These are phyloP conservation scores for Cryptococcus hybrid DNA, from an alignment of 1,284 basidiomycete species.

Conservation along the genomic window DNA sequence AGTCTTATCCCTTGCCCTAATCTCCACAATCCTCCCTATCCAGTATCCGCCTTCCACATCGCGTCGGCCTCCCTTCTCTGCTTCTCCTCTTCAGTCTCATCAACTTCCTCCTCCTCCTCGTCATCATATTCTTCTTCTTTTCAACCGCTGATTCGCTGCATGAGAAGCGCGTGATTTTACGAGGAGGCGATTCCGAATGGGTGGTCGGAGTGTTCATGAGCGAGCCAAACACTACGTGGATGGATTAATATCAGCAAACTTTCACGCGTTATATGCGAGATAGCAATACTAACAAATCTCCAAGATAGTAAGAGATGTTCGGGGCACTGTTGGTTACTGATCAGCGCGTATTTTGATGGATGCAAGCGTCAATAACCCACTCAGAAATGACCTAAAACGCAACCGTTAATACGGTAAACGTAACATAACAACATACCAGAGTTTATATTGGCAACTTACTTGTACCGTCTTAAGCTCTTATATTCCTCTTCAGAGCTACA, in stretches of 20 bases:
- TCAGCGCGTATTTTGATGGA: too few relatives aligned
- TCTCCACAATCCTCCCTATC: slow-evolving; percentile 21
- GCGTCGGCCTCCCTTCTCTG: slow-evolving; percentile 3
- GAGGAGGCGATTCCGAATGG: background rate
- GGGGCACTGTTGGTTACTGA: background rate
- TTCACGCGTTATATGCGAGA: background rate
- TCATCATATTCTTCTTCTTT: background rate
- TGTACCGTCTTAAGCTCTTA: too few relatives aligned
- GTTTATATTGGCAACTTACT: too few relatives aligned
- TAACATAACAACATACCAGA: too few relatives aligned
- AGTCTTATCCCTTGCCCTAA: slow-evolving; percentile 16
- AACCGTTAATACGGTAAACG: too few relatives aligned
- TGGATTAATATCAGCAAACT: background rate
- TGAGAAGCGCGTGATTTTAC: background rate
- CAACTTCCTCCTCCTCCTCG: background rate
- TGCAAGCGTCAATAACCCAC: too few relatives aligned
- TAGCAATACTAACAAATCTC: background rate
- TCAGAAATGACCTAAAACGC: too few relatives aligned
- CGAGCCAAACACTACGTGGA: background rate
- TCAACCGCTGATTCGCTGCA: background rate
- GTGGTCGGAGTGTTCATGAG: background rate
- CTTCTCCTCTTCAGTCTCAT: background rate
- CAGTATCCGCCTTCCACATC: slow-evolving; percentile 13
- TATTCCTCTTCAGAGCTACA: too few relatives aligned
- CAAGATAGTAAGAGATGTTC: background rate